These are phyloP conservation scores for Tolypocladium pustulatum DNA, from an alignment of 2,329 filamentous ascomycete species.

Conservation along the genomic window DNA sequence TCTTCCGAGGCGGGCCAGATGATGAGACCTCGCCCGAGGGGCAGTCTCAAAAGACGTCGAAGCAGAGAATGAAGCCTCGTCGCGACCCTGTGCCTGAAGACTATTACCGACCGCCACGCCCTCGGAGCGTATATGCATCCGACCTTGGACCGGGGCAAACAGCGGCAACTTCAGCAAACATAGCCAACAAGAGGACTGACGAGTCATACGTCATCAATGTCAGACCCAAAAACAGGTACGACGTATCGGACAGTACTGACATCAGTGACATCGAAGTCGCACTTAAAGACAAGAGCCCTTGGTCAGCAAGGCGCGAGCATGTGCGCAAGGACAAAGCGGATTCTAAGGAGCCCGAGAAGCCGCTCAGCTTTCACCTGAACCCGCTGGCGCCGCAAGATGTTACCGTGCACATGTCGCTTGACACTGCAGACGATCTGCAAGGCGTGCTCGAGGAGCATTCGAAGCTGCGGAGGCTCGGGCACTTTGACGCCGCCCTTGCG, in stretches of 20 bases:
- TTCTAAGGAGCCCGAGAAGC: background rate
- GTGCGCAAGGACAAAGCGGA: background rate
- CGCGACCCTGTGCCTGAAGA: background rate
- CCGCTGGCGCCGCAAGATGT: conserved; percentile 1
- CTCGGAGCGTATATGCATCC: background rate
- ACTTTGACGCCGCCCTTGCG: background rate
- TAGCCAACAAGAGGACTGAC: too few relatives aligned
- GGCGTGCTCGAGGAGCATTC: background rate
- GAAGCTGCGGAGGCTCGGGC: background rate
- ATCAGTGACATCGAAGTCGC: background rate
- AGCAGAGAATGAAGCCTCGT: background rate
- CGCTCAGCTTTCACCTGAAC: background rate
- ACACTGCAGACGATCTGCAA: background rate
- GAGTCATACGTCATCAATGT: background rate
- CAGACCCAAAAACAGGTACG: background rate
- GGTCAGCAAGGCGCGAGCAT: background rate
- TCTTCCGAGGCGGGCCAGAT: background rate
- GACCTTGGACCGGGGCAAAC: background rate
- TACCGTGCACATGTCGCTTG: conserved; percentile 1
- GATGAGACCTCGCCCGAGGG: background rate
- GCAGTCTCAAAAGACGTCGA: background rate
- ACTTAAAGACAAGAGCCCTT: background rate
- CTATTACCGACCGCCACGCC: background rate
- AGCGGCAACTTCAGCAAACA: background rate
- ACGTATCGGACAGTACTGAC: background rate